phyloP scores from a whole-genome alignment of 2,329 filamentous ascomycete genomes.

The Ophiosphaerella narmari region DNA sequence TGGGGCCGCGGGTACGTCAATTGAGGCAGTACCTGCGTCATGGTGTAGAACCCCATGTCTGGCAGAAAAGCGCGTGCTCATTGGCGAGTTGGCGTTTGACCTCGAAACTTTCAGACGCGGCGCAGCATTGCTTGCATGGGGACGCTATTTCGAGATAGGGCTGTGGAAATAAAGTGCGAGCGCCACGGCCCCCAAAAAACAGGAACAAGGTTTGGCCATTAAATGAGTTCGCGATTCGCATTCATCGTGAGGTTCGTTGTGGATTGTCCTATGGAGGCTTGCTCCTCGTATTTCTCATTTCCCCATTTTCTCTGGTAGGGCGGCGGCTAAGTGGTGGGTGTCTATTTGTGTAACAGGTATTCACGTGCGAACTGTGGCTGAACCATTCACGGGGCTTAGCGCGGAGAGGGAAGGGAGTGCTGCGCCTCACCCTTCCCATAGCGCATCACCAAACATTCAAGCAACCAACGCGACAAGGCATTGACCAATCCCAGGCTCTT shows the following conservation, averaged over 20 bases:
- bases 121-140: conserved; percentile 17
- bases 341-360: not conserved
- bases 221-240: not conserved
- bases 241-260: not conserved
- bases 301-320: conserved; percentile 4
- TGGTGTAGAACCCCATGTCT: conserved; percentile 9
- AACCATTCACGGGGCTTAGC: conserved; percentile 14
- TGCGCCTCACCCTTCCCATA: conserved; percentile 15
- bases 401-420: conserved; percentile 7
- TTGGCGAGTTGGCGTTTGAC: conserved; percentile 8
- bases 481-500: conserved; percentile 21
- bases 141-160: conserved; percentile 24
- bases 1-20: not conserved
- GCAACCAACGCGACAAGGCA: conserved; percentile 4
- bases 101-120: conserved; percentile 19
- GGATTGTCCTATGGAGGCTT: not conserved
- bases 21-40: conserved; percentile 9
- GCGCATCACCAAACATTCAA: conserved; percentile 12
- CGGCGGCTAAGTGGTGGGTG: not conserved
- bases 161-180: not conserved
- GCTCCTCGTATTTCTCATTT: conserved; percentile 10
- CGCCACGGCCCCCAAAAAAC: conserved; percentile 9
- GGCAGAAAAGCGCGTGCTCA: conserved; percentile 21
- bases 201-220: not conserved
- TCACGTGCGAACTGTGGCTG: conserved; percentile 13